Conservation (phyloP, 1,284 basidiomycete species). For the Irpex sp. region DNA sequence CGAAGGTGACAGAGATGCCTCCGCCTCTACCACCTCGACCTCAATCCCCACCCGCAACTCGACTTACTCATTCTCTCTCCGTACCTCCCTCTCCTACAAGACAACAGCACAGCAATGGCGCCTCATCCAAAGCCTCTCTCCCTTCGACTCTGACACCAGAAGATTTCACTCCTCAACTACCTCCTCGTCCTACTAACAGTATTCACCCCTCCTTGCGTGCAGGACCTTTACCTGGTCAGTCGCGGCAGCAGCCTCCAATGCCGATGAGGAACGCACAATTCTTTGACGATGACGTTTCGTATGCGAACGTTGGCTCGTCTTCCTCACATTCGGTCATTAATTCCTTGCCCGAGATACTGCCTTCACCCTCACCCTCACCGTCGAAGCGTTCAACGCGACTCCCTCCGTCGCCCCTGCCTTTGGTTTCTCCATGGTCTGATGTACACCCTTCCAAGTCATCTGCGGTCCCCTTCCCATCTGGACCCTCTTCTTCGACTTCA, state of each 20-base stretch:
- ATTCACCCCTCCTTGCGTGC: slow-evolving; percentile 72
- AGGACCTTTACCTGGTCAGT: slow-evolving; percentile 21
- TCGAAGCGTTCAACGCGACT: slow-evolving; percentile 1
- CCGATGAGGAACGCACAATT: slow-evolving; percentile 18
- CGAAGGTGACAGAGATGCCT: slow-evolving; percentile 51
- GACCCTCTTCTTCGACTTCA: not conserved
- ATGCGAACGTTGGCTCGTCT: slow-evolving; percentile 14
- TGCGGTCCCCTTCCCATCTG: not conserved
- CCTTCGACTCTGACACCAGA: slow-evolving; percentile 30
- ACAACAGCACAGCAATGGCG: slow-evolving; percentile 2
- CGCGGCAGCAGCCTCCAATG: slow-evolving; percentile 20
- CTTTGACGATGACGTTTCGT: slow-evolving; percentile 22
- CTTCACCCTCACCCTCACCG: slow-evolving; percentile 13
- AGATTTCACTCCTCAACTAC: slow-evolving; percentile 71
- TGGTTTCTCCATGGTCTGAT: slow-evolving; percentile 17
- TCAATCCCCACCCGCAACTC: slow-evolving; percentile 14
- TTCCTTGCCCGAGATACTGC: not conserved
- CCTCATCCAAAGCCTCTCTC: slow-evolving; percentile 9
- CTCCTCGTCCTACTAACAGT: slow-evolving; percentile 63
- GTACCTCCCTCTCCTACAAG: slow-evolving; percentile 8
- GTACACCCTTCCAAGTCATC: slow-evolving; percentile 6
- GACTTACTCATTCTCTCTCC: slow-evolving; percentile 1
- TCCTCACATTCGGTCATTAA: slow-evolving; percentile 5
- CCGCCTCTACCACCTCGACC: slow-evolving; percentile 25
- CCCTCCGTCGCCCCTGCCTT: slow-evolving; percentile 6